Evolutionary conservation across 768 basidiomycete genomes (phyloP).

Genomic region (Tulasnella sp.): DNA sequence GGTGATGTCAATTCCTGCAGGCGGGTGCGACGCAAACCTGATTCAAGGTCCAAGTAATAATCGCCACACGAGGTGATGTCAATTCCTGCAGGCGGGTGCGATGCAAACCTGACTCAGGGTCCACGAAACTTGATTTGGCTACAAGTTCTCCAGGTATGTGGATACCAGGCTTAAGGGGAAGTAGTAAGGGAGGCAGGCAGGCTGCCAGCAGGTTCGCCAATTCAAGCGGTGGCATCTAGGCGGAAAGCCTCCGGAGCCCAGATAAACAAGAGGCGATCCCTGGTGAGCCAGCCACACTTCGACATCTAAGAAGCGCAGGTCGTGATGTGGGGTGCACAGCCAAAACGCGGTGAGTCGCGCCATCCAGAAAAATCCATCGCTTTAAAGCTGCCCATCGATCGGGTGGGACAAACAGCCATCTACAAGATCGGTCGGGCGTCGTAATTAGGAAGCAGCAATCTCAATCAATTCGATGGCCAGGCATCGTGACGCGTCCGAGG

Average conservation of each 20-base stretch:
- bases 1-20: too few species aligned
- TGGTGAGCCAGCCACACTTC: not conserved
- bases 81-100: not conserved
- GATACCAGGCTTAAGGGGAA: conserved; percentile 1
- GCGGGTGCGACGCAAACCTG: too few species aligned
- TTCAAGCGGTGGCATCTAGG: not conserved
- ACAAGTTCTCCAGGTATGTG: not conserved
- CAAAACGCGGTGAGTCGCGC: not conserved
- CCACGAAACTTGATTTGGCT: not conserved
- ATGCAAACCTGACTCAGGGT: not conserved
- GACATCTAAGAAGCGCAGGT: not conserved
- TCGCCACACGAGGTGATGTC: not conserved
- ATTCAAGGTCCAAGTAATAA: too few species aligned
- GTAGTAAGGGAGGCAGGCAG: not conserved
- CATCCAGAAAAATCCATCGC: not conserved
- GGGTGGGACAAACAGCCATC: not conserved
- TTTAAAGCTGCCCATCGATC: not conserved
- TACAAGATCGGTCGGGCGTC: not conserved
- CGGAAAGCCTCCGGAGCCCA: not conserved
- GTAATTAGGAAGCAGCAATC: not conserved
- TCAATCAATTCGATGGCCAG: not conserved
- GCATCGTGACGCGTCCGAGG: not conserved
- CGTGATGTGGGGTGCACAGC: not conserved
- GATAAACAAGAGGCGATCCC: not conserved
- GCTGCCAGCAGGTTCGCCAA: not conserved